Conservation (phyloP, 495 filamentous ascomycete genomes). For the Xylaria telfairii region DNA sequence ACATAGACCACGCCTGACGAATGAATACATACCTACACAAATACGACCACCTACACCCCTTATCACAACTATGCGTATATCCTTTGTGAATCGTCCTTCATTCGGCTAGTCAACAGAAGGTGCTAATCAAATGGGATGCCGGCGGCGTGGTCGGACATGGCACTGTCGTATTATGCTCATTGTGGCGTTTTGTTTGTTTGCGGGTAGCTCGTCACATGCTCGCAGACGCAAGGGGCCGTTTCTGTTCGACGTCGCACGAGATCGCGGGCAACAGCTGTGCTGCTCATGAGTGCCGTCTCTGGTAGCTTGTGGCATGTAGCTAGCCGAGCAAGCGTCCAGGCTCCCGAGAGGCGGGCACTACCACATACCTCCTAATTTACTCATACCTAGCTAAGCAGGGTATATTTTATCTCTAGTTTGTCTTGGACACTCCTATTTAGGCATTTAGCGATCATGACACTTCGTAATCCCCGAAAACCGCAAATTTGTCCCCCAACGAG, state of each 20-base stretch:
- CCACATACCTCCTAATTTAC: too few relatives aligned
- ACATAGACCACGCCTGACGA: constrained; percentile 30
- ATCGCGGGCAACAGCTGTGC: constrained; percentile 1
- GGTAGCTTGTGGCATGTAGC: constrained; percentile 7
- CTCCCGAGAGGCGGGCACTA: neutral
- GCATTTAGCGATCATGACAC: neutral
- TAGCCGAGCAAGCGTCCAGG: neutral
- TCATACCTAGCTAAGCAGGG: too few relatives aligned
- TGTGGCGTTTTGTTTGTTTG: neutral
- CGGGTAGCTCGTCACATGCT: neutral
- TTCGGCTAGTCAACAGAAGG: too few relatives aligned
- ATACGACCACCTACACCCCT: too few relatives aligned
- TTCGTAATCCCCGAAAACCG: constrained; percentile 12
- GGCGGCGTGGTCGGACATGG: neutral
- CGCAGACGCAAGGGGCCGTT: neutral
- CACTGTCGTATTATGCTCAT: neutral
- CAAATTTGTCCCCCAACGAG: neutral
- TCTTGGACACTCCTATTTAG: neutral
- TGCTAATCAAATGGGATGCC: neutral
- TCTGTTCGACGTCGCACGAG: constrained; percentile 10
- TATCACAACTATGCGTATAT: neutral
- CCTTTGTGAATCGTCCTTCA: neutral
- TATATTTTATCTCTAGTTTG: too few relatives aligned
- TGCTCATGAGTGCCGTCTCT: neutral
- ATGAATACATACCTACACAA: constrained; percentile 31